A percentile compares a stretch with the other conserved stretches of the same genome.
Conservation (phyloP, 139 green algal genomes). For the Dunaliella primolecta region DNA sequence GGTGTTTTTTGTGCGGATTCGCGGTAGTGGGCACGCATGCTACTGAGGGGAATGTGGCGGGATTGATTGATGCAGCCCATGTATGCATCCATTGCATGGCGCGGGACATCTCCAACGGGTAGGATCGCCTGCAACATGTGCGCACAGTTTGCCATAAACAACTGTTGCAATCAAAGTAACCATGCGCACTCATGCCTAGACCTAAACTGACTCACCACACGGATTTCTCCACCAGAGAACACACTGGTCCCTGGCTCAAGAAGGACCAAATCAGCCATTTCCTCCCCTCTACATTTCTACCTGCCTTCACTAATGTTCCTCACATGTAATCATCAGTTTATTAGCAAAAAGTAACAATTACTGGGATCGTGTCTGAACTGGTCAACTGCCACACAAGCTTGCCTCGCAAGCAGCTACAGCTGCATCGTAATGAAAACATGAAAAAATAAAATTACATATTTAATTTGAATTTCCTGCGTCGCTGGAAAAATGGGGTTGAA, state of each 20-base stretch:
- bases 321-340: too few species aligned
- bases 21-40: slow-evolving; percentile 22
- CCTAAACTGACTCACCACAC: slow-evolving; percentile 63
- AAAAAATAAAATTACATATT: too few species aligned
- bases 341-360: too few species aligned
- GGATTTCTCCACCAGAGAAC: slow-evolving; percentile 64
- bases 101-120: slow-evolving; percentile 60
- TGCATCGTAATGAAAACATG: too few species aligned
- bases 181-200: background rate
- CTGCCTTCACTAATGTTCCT: too few species aligned
- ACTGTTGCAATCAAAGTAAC: background rate
- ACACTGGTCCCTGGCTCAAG: slow-evolving; percentile 58
- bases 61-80: slow-evolving; percentile 46
- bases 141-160: background rate
- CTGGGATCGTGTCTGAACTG: too few species aligned
- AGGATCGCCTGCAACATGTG: slow-evolving; percentile 59
- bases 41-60: slow-evolving; percentile 25
- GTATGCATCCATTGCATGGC: slow-evolving; percentile 60
- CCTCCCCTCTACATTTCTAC: too few species aligned
- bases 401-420: too few species aligned
- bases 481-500: too few species aligned
- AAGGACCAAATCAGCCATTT: background rate
- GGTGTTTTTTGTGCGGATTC: slow-evolving; percentile 54
- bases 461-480: too few species aligned
- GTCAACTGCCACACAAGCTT: too few species aligned